Evolutionary conservation across 495 filamentous ascomycete genomes (phyloP).

Genomic region (Podospora appendiculata): DNA sequence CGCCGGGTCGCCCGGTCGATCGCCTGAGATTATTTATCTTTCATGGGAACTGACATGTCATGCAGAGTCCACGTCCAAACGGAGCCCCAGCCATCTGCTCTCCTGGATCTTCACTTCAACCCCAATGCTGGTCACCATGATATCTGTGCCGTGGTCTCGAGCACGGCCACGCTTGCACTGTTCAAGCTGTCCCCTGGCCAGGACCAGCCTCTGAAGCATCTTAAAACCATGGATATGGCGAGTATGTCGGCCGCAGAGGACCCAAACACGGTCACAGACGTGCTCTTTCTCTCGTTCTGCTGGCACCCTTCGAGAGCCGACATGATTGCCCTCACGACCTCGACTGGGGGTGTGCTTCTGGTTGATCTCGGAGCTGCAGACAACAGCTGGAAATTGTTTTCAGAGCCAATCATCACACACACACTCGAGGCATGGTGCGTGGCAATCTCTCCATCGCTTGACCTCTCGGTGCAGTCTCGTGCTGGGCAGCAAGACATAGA

Average conservation of each 20-base stretch:
- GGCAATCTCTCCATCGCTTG: conserved; percentile 36
- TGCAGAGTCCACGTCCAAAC: conserved; percentile 37
- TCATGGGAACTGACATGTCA: conserved; percentile 1
- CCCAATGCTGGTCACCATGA: conserved; percentile 37
- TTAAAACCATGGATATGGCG: conserved; percentile 20
- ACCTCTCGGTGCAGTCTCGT: background rate
- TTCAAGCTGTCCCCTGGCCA: conserved; percentile 38
- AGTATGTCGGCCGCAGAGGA: conserved; percentile 9
- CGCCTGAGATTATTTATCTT: too few species aligned
- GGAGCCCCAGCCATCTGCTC: conserved; percentile 53
- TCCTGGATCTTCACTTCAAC: conserved; percentile 83
- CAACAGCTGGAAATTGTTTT: conserved; percentile 13
- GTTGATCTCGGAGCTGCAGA: conserved; percentile 25
- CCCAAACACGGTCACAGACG: conserved; percentile 36
- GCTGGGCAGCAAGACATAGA: background rate
- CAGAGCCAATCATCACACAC: conserved; percentile 30
- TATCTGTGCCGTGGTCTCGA: conserved; percentile 63
- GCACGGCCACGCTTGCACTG: conserved; percentile 59
- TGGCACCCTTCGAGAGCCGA: conserved; percentile 53
- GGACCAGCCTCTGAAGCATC: conserved; percentile 20
- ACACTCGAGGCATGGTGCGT: conserved; percentile 62
- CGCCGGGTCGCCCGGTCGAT: background rate
- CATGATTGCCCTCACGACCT: conserved; percentile 59
- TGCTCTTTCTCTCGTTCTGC: conserved; percentile 61
- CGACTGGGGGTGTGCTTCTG: conserved; percentile 53